These are phyloP conservation scores for Oenanthe sinensis DNA, from an alignment of 129 eudicot species.

Conservation along the genomic window DNA sequence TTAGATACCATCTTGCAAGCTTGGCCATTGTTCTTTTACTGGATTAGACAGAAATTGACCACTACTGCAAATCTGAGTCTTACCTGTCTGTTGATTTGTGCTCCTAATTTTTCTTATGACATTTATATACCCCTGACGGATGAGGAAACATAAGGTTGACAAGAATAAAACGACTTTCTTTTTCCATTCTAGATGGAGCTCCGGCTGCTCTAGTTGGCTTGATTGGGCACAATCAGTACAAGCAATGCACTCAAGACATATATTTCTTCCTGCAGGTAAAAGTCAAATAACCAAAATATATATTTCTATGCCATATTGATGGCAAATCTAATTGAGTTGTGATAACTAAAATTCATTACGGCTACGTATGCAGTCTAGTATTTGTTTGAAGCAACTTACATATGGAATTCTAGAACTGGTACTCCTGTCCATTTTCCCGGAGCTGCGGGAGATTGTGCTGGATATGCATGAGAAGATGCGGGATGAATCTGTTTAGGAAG, in stretches of 20 bases:
- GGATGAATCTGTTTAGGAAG: slow-evolving; percentile 20
- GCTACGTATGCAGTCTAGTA: slow-evolving; percentile 48
- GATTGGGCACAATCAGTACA: slow-evolving; percentile 87
- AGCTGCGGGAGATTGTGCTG: slow-evolving; percentile 52
- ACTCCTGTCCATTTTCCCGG: slow-evolving; percentile 73
- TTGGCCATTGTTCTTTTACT: neutral
- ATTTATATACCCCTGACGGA: neutral
- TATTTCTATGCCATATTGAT: neutral
- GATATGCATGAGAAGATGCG: slow-evolving; percentile 57
- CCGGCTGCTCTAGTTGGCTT: slow-evolving; percentile 79
- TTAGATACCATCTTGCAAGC: neutral
- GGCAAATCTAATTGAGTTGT: neutral
- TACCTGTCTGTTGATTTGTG: neutral
- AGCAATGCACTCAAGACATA: slow-evolving; percentile 67
- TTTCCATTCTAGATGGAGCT: slow-evolving; percentile 51
- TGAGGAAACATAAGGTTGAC: neutral
- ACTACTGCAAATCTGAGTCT: neutral
- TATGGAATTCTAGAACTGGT: slow-evolving; percentile 76
- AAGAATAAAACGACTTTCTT: neutral
- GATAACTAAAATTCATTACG: neutral
- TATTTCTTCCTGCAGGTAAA: slow-evolving; percentile 91
- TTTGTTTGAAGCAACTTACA: slow-evolving; percentile 90
- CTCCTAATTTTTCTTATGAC: neutral
- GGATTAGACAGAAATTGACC: neutral
- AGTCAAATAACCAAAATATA: neutral